Evolutionary conservation across 2,329 filamentous ascomycete species (phyloP), one percentile per base, ranked within the genome.

Genomic region (Emergomyces orientalis): DNA sequence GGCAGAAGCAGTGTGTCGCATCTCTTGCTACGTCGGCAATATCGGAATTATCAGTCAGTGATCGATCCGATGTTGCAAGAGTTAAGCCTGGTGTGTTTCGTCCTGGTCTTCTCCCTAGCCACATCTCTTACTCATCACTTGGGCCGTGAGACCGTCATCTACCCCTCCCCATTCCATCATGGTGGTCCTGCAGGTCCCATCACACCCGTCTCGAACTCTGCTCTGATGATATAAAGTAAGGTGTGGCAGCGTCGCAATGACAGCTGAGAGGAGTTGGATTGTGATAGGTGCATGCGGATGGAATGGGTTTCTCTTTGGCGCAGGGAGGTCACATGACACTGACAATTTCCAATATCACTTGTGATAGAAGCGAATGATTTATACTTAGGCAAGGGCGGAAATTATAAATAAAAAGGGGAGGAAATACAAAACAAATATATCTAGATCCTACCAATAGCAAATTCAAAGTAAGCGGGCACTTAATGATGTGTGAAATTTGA

Each of bases 131-230:
- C 17, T 22, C 19, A 14, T 56, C 34, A 37, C 22, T 32, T n/a
- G 34, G 17, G 11, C 17, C 30, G n/a, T 34, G 52, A 37, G 27
- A 3, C 11, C 25, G 54, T 57, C 54, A 57, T 19, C 13, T 55
- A n/a, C 11, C n/a, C 32, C 34, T 57, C 27, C 14, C 6, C 22
- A 11, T n/a, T 2, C 54, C 34, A 22, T 14, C 34, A 56, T 25
- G 7, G 17, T 34, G n/a, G 34, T 57, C 54, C 34, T 57, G 54
- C 54, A 57, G 54, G 54, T 57, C 54, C 54, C 54, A 57, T 57
- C 54, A 57, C n/a, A 57, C 54, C 54, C 9, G 34, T 37, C n/a
- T 39, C 22, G 32, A 37, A 25, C 32, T 25, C 34, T 56, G 54
- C 13, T 8, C 34, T 11, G 34, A 57, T 57, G 54, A 57, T 6